phyloP scores from a whole-genome alignment of 169 alveolate genomes.

The Plasmodium gonderi region DNA sequence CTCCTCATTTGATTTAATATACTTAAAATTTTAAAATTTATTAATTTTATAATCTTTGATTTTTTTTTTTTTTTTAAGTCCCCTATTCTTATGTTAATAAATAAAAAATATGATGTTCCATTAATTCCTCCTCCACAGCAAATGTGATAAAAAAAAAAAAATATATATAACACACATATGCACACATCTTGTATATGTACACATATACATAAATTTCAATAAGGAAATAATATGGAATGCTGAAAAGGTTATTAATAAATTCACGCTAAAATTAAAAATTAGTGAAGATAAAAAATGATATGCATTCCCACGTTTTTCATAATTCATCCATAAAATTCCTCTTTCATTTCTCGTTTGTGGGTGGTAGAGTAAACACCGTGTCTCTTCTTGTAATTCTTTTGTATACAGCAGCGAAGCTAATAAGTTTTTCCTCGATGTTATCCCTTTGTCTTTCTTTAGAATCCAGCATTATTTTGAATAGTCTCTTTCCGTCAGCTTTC shows the following conservation, averaged over 20 bases:
- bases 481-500: constrained; percentile 94
- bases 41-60: constrained; percentile 6
- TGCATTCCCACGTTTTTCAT: neutral
- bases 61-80: constrained; percentile 9
- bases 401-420: constrained; percentile 95
- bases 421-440: constrained; percentile 94
- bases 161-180: constrained; percentile 2
- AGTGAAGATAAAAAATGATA: constrained; percentile 4
- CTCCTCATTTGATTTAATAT: neutral
- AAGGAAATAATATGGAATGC: neutral
- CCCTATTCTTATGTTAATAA: constrained; percentile 1
- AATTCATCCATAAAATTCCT: neutral
- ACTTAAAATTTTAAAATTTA: constrained; percentile 6
- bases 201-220: neutral
- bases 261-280: constrained; percentile 27
- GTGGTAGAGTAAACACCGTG: constrained; percentile 90
- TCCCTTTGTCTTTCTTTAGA: constrained; percentile 96
- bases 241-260: neutral
- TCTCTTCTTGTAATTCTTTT: constrained; percentile 95
- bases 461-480: constrained; percentile 94
- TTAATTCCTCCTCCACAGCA: neutral
- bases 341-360: constrained; percentile 69
- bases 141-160: constrained; percentile 1
- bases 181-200: neutral
- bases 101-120: neutral